These are phyloP conservation scores for Candida dubliniensis DNA, from an alignment of 1,139 yeast genomes.

Conservation along the genomic window DNA sequence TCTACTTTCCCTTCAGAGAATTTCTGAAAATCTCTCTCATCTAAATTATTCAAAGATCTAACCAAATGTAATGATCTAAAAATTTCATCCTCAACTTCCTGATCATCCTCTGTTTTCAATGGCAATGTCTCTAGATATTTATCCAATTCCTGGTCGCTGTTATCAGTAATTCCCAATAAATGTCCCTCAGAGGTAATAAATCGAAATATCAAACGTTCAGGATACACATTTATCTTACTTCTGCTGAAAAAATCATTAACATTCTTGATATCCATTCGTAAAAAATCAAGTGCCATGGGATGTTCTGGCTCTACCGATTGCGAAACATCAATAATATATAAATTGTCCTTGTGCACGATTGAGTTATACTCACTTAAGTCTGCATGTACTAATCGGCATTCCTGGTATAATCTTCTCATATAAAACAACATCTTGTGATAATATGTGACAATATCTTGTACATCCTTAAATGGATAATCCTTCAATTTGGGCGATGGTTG, in stretches of 20 bases:
- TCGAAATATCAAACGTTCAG: constrained; percentile 79
- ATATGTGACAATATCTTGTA: constrained; percentile 62
- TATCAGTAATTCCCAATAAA: constrained; percentile 33
- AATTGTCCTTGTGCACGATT: constrained; percentile 75
- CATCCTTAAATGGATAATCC: constrained; percentile 70
- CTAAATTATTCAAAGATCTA: constrained; percentile 67
- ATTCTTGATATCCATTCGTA: constrained; percentile 96
- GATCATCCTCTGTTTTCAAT: constrained; percentile 44
- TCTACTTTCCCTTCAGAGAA: constrained; percentile 81
- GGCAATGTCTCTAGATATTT: constrained; percentile 48
- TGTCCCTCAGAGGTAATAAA: constrained; percentile 55
- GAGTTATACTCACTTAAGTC: constrained; percentile 95
- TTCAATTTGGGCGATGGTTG: constrained; percentile 86
- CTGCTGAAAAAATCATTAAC: constrained; percentile 82
- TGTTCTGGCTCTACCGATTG: constrained; percentile 98
- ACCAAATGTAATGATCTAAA: constrained; percentile 87
- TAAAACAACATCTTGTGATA: constrained; percentile 80
- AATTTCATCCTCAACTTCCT: constrained; percentile 73
- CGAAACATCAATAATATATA: constrained; percentile 93
- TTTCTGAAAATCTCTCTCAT: constrained; percentile 85
- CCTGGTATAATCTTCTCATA: constrained; percentile 85
- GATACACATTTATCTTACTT: constrained; percentile 69
- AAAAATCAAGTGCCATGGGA: constrained; percentile 91
- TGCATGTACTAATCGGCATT: constrained; percentile 91
- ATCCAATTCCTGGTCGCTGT: constrained; percentile 41